Evolutionary conservation across 108 stramenopile species (phyloP).

Genomic region (Cyclotella atomus): DNA sequence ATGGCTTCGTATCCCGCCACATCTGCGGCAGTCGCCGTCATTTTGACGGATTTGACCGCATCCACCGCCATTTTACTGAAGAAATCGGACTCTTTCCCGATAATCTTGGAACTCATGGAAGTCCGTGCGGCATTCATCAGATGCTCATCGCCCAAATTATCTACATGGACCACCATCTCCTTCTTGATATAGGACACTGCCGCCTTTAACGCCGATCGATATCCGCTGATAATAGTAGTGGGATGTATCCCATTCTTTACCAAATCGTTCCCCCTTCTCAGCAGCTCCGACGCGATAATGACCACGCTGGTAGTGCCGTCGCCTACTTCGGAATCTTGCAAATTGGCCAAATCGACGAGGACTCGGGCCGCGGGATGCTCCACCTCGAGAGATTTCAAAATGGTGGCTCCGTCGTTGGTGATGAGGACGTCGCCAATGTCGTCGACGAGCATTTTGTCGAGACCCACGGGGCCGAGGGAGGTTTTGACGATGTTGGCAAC

Average conservation of each 20-base stretch:
- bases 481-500: conserved; percentile 99
- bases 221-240: conserved; percentile 97
- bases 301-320: conserved; percentile 99
- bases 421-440: conserved; percentile 99
- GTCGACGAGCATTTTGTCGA: conserved; percentile 99
- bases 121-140: conserved; percentile 96
- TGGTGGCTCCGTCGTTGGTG: conserved; percentile 99
- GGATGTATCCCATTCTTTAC: conserved; percentile 97
- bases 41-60: conserved; percentile 93
- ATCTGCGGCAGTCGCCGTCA: conserved; percentile 57
- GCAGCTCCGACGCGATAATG: conserved; percentile 95
- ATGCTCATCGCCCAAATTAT: conserved; percentile 83
- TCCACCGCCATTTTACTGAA: conserved; percentile 96
- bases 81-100: conserved; percentile 94
- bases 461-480: conserved; percentile 97
- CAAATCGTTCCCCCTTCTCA: conserved; percentile 95
- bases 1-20: conserved; percentile 57
- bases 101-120: conserved; percentile 96
- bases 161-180: conserved; percentile 87
- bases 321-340: conserved; percentile 99
- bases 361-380: conserved; percentile 99
- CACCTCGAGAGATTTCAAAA: conserved; percentile 96
- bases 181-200: conserved; percentile 96
- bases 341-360: conserved; percentile 96
- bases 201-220: conserved; percentile 95